Evolutionary conservation across 768 basidiomycete species (phyloP), one percentile per base, ranked within the genome.

Genomic region (Nidularia sp.): DNA sequence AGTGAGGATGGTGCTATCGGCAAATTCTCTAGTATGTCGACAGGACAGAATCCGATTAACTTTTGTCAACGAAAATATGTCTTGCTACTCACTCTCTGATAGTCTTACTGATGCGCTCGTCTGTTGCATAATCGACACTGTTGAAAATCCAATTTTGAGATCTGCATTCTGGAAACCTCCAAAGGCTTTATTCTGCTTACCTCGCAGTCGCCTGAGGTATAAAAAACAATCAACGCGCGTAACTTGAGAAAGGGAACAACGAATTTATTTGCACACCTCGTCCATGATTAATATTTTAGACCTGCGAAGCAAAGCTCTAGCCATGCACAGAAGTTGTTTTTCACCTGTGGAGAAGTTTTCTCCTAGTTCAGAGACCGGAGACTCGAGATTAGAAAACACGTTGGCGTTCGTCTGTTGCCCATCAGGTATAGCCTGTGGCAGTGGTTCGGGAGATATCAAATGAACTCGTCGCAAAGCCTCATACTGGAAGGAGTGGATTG

Each of bases 91-190:
- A 91, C 90, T 84, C 81, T 71, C 87, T 70, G 42, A 91, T 91
- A 3, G 88, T 90, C 62, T 86, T 86, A 34, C 86, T 77, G 58
- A 91, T 94, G 2, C 93, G 75, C 61, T 93, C 90, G 62, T 95
- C 92, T 0, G 93, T 93, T 18, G 90, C 90, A 64, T 93, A 90
- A 64, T 91, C 89, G 46, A 90, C 90, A 55, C 83, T 84, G n/a
- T 18, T 18, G 18, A 18, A 18, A 18, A 18, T 18, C 18, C 18
- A 18, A 18, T 18, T 18, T 18, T 18, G 18, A 18, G 18, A 18
- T 18, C 18, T 18, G 18, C 18, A 18, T 18, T 18, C 18, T 18
- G 18, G 18, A 18, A 1, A 18, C 18, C 18, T 18, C 18, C 18
- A 1, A 18, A 18, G 18, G 18, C 18, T 18, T 18, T 18, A 1